Conservation (phyloP, 2,329 filamentous ascomycete genomes). For the Xylaria sp. region DNA sequence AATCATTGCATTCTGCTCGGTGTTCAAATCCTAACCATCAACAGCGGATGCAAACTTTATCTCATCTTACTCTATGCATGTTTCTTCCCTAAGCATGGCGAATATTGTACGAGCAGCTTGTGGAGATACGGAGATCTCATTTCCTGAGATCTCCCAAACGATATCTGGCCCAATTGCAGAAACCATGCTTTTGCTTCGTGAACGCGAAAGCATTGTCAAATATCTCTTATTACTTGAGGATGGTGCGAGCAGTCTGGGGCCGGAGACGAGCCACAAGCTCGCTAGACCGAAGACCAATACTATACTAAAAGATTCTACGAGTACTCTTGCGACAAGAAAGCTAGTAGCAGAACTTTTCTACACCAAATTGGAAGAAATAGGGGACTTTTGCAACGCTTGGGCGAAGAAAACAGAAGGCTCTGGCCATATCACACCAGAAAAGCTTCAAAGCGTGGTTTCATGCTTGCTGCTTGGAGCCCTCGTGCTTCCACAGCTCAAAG, state of each 20-base stretch:
- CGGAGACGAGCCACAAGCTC: constrained; percentile 19
- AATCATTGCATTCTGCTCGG: constrained; percentile 23
- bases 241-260: constrained; percentile 27
- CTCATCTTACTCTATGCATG: constrained; percentile 71
- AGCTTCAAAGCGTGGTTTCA: constrained; percentile 63
- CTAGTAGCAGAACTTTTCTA: constrained; percentile 65
- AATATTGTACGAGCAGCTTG: constrained; percentile 77
- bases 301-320: constrained; percentile 51
- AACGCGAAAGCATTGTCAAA: constrained; percentile 58
- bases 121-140: constrained; percentile 57
- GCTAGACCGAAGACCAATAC: constrained; percentile 28
- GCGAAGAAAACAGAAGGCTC: constrained; percentile 58
- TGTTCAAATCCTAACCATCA: constrained; percentile 38
- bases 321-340: constrained; percentile 59
- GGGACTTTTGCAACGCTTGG: constrained; percentile 61
- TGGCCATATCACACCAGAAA: constrained; percentile 62
- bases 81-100: constrained; percentile 72
- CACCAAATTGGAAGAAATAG: constrained; percentile 63
- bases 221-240: constrained; percentile 67
- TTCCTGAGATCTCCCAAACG: constrained; percentile 50
- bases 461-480: constrained; percentile 60
- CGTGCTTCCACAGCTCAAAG: constrained; percentile 60
- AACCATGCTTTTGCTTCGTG: constrained; percentile 58
- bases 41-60: constrained; percentile 74
- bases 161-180: constrained; percentile 63